Base-by-base conservation (phyloP, 2,329 filamentous ascomycete genomes). In the Boeremia exigua region DNA sequence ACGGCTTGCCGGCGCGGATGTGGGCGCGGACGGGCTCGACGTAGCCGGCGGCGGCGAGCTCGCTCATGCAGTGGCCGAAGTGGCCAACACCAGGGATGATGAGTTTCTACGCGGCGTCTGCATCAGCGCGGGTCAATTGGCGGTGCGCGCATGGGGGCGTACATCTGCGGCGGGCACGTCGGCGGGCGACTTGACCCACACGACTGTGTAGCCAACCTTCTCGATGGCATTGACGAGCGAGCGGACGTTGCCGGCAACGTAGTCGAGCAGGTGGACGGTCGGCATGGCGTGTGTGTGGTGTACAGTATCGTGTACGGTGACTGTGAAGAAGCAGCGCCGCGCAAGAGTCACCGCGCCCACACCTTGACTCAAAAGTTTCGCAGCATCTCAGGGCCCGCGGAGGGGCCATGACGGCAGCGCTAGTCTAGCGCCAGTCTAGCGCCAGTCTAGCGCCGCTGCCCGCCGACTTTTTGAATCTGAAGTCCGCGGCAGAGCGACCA, bases 221-320 rank as follows among this genome's bases (percentile, higher is more conserved):
- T 99, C 94, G 71, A 99, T 96, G 68, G 94, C 95, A 81, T 99
- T 99, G 73, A 93, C 94, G 69, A 99, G 85, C 61, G 93, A 97
- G 63, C 94, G 89, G 67, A 99, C 88, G 77, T 99, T 99, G 72
- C 95, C 95, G 59, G 95, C 94, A 64, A 97, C 94, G 75, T 97
- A 98, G 80, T 98, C 86, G 48, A 88, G 81, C 83, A 95, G 79
- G 78, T 94, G 85, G 61, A 94, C 90, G 44, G 84, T 91, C 61
- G 90, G 86, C 89, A 92, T 92, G 46, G 67, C 82, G 69, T 45
- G 3, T 4, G 27, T 38, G 17, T 2, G 4, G 7, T 14, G 17
- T 29, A 19, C 7, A 25, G 5, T 2, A 19, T 11, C 27, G 30
- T 28, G 27, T 15, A 23, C 8, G 23, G 40, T 14, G 28, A 6